Conservation (phyloP, 441 rosid genomes). For the Kokia cookei region DNA sequence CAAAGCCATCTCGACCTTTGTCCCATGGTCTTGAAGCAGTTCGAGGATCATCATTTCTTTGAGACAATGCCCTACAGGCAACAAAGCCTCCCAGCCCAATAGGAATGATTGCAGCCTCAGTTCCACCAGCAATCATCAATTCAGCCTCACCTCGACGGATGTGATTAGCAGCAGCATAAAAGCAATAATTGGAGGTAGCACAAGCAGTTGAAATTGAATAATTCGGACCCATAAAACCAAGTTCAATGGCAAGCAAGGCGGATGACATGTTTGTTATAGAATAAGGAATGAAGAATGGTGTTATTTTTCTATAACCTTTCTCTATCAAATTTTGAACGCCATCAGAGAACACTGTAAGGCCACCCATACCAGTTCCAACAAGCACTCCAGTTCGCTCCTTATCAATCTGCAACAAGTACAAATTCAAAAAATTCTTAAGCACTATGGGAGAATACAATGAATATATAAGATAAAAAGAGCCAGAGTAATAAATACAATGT, state of each 20-base stretch:
- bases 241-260: slow-evolving; percentile 85
- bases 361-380: slow-evolving; percentile 99
- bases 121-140: slow-evolving; percentile 96
- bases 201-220: slow-evolving; percentile 97
- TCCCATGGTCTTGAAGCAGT: slow-evolving; percentile 99
- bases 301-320: slow-evolving; percentile 77
- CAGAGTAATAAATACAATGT: neutral
- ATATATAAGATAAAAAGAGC: neutral
- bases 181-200: slow-evolving; percentile 95
- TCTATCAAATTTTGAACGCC: slow-evolving; percentile 80
- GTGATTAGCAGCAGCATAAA: slow-evolving; percentile 97
- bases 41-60: slow-evolving; percentile 91
- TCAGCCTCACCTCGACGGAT: slow-evolving; percentile 97
- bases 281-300: slow-evolving; percentile 93
- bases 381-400: slow-evolving; percentile 79
- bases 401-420: slow-evolving; percentile 51
- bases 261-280: slow-evolving; percentile 97
- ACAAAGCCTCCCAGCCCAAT: slow-evolving; percentile 93
- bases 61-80: slow-evolving; percentile 95
- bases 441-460: neutral
- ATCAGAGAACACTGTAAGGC: slow-evolving; percentile 80
- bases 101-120: slow-evolving; percentile 95
- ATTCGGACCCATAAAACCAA: slow-evolving; percentile 97
- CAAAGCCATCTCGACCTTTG: slow-evolving; percentile 89
- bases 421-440: neutral